A percentile compares a stretch with the other conserved stretches of the same genome.
phyloP scores from a whole-genome alignment of 768 basidiomycete species.

The Mrakia hoshinonis region DNA sequence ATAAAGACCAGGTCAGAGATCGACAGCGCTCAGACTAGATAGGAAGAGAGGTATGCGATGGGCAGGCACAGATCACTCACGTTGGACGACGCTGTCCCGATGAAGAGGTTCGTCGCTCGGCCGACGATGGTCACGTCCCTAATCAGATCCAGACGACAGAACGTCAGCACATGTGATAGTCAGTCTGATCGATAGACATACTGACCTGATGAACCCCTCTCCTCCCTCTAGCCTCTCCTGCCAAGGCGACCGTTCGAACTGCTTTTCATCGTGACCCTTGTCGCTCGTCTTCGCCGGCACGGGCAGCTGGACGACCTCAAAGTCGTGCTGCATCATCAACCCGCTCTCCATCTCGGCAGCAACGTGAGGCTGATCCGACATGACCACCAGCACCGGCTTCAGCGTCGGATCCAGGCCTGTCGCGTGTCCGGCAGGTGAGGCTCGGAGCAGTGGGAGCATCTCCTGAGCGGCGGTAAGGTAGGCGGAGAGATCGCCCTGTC shows the following conservation, averaged over 20 bases:
- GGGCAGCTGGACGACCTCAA: slow-evolving; percentile 1
- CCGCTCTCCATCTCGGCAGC: background rate
- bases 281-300: background rate
- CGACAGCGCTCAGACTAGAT: too few species aligned
- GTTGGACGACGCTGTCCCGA: slow-evolving; percentile 1
- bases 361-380: background rate
- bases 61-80: background rate
- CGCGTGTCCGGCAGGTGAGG: background rate
- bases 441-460: background rate
- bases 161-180: too few species aligned
- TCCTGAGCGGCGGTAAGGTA: slow-evolving; percentile 1
- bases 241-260: background rate
- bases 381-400: background rate
- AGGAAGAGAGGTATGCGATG: too few species aligned
- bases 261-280: background rate
- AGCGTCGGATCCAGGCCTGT: background rate
- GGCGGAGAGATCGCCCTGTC: background rate
- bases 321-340: background rate
- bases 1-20: background rate
- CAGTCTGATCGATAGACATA: too few species aligned
- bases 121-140: background rate
- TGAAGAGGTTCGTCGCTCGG: background rate
- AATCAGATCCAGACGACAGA: background rate
- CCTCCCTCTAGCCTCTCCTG: background rate
- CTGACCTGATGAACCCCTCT: background rate